Conservation (phyloP, 805 yeast species). For the Myxozyma geophila region DNA sequence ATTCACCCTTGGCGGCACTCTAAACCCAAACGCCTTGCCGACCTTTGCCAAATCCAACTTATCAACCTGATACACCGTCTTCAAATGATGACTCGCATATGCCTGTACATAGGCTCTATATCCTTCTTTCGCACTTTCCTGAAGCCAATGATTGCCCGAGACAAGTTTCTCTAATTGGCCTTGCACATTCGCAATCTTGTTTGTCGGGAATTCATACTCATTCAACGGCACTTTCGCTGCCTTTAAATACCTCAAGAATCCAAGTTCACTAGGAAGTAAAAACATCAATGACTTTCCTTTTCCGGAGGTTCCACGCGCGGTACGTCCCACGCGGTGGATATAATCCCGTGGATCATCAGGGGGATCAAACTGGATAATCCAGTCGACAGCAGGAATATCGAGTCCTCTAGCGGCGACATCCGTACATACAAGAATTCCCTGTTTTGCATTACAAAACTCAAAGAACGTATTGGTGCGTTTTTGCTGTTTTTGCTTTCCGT, state of each 20-base stretch:
- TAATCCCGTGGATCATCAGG: slow-evolving; percentile 99
- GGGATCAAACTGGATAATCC: slow-evolving; percentile 99
- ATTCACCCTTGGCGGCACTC: slow-evolving; percentile 93
- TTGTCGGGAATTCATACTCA: slow-evolving; percentile 94
- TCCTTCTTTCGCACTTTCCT: slow-evolving; percentile 93
- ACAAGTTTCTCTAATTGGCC: slow-evolving; percentile 89
- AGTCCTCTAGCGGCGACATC: slow-evolving; percentile 99
- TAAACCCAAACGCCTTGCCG: slow-evolving; percentile 91
- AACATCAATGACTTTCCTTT: slow-evolving; percentile 95
- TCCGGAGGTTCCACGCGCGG: slow-evolving; percentile 87
- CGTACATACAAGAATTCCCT: slow-evolving; percentile 91
- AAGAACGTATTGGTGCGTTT: slow-evolving; percentile 97
- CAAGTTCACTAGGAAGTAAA: slow-evolving; percentile 89
- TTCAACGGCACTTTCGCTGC: slow-evolving; percentile 97
- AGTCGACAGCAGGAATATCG: slow-evolving; percentile 97
- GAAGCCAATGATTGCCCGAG: slow-evolving; percentile 89
- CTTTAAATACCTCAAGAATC: slow-evolving; percentile 90
- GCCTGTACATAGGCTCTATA: slow-evolving; percentile 96
- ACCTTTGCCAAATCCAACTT: slow-evolving; percentile 92
- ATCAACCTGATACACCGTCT: slow-evolving; percentile 95
- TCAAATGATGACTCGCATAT: slow-evolving; percentile 93
- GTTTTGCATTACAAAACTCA: slow-evolving; percentile 96
- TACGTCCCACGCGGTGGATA: slow-evolving; percentile 98
- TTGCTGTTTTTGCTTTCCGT: slow-evolving; percentile 98
- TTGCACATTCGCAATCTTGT: slow-evolving; percentile 95